phyloP scores from a whole-genome alignment of 108 stramenopile genomes.

The Bacterosira constricta region DNA sequence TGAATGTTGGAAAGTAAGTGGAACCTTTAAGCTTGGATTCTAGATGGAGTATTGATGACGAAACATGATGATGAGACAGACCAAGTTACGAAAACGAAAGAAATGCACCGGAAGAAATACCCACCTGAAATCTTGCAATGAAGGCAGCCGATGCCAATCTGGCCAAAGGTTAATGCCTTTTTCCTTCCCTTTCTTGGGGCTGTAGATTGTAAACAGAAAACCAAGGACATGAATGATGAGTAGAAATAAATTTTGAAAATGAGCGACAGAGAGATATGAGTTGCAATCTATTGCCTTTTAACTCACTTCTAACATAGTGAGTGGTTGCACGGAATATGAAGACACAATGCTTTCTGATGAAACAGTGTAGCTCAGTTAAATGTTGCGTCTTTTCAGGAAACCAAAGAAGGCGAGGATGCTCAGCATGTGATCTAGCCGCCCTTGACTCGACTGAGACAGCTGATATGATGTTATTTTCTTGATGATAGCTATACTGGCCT shows the following conservation, averaged over 20 bases:
- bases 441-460: no score
- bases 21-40: constrained; percentile 37
- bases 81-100: not conserved
- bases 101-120: not conserved
- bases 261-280: not conserved
- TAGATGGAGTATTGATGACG: not conserved
- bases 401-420: constrained; percentile 40
- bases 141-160: constrained; percentile 85
- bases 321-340: constrained; percentile 74
- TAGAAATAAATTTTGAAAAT: not conserved
- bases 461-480: no score
- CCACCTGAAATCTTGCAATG: constrained; percentile 52
- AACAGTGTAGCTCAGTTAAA: constrained; percentile 84
- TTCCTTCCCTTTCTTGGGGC: constrained; percentile 79
- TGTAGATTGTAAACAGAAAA: no score
- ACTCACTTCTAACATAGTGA: constrained; percentile 58
- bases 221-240: not conserved
- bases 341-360: constrained; percentile 72
- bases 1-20: constrained; percentile 37
- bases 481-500: no score
- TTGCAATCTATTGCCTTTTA: not conserved
- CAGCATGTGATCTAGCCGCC: no score
- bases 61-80: not conserved
- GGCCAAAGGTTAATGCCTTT: constrained; percentile 76
- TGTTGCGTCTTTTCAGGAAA: constrained; percentile 69